These are phyloP conservation scores for Coemansia sp. DNA, from an alignment of 371 early-diverging fungal species.

Conservation along the genomic window DNA sequence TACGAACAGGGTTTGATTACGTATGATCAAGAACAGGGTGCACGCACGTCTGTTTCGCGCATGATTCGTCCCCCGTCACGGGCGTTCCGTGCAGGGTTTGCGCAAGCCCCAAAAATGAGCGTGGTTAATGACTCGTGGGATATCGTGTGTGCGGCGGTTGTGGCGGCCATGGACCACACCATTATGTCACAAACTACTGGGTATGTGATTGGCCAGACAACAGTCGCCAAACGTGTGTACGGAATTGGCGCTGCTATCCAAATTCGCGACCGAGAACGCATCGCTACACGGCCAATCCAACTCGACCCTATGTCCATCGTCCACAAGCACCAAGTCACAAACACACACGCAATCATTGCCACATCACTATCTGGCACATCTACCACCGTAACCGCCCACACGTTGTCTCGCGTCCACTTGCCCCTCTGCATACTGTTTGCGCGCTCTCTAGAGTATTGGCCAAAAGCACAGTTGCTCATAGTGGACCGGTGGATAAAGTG, in stretches of 20 bases:
- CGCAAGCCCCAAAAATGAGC: not conserved
- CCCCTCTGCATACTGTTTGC: conserved; percentile 59
- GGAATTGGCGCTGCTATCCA: conserved; percentile 22
- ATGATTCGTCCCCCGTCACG: not conserved
- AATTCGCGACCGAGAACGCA: conserved; percentile 14
- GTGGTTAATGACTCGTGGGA: not conserved
- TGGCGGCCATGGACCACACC: not conserved
- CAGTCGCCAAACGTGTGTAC: conserved; percentile 48
- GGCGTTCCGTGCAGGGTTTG: not conserved
- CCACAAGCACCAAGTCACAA: not conserved
- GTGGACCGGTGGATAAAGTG: conserved; percentile 62
- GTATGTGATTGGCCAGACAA: conserved; percentile 49
- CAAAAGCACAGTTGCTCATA: conserved; percentile 56
- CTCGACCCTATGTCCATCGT: not conserved
- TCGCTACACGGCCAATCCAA: conserved; percentile 28
- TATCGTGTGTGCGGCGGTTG: not conserved
- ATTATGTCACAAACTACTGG: conserved; percentile 2
- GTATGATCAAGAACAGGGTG: not conserved
- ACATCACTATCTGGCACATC: not conserved
- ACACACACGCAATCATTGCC: not conserved
- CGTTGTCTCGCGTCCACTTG: conserved; percentile 42
- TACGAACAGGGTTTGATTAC: conserved; percentile 72
- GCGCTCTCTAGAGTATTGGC: conserved; percentile 56
- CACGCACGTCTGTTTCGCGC: not conserved
- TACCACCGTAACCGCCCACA: not conserved